A percentile compares a stretch with the other conserved stretches of the same genome.
Conservation (phyloP, 306 rosid genomes). For the Casuarina equisetifolia region DNA sequence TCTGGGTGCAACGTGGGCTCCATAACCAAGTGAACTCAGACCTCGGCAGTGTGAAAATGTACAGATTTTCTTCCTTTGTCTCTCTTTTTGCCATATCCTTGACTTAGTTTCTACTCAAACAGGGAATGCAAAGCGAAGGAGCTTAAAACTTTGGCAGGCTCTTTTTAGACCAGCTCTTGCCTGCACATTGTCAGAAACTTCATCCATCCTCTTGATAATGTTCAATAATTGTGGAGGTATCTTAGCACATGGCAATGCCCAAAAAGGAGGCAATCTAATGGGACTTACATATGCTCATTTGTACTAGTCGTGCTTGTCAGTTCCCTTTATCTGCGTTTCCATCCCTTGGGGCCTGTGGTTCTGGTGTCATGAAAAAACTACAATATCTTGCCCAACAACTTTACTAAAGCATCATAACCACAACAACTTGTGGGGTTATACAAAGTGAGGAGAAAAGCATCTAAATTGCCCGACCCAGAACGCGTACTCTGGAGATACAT, state of each 20-base stretch:
- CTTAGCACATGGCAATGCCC: conserved; percentile 36
- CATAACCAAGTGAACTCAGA: not conserved
- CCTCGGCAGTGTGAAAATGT: no score
- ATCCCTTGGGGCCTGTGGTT: not conserved
- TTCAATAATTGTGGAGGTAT: conserved; percentile 37
- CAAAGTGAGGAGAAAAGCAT: no score
- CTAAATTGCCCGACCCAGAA: no score
- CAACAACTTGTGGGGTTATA: not conserved
- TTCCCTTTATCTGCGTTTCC: not conserved
- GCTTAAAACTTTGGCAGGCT: not conserved
- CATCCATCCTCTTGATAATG: conserved; percentile 1
- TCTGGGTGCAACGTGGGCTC: not conserved
- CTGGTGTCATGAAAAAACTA: not conserved
- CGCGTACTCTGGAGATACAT: no score
- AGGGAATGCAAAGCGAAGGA: not conserved
- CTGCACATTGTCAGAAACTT: conserved; percentile 32
- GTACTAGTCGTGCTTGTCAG: conserved; percentile 9
- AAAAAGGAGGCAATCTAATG: conserved; percentile 7
- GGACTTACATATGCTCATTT: conserved; percentile 22
- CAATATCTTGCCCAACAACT: not conserved
- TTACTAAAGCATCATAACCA: not conserved
- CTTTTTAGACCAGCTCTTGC: conserved; percentile 17
- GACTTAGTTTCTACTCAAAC: conserved; percentile 33
- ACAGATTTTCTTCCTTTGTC: not conserved
- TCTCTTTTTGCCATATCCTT: not conserved